Conservation (phyloP, 2,329 filamentous ascomycete genomes). For the Fusarium dimerum region DNA sequence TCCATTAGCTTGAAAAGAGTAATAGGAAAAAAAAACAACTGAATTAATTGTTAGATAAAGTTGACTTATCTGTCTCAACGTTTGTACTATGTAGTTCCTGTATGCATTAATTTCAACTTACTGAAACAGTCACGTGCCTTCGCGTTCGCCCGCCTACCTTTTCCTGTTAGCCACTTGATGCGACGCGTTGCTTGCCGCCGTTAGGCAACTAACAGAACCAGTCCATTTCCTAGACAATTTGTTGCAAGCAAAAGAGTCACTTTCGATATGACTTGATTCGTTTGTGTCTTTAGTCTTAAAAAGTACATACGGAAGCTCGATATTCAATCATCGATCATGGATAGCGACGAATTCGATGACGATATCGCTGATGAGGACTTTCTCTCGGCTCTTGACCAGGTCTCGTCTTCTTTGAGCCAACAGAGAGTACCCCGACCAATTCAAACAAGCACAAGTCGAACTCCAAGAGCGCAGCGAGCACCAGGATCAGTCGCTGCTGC, state of each 20-base stretch:
- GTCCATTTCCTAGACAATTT: background rate
- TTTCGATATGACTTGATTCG: constrained; percentile 11
- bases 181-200: constrained; percentile 8
- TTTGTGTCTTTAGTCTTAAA: background rate
- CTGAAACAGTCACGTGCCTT: background rate
- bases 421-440: constrained; percentile 4
- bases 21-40: background rate
- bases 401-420: constrained; percentile 34
- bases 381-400: constrained; percentile 59
- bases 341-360: constrained; percentile 64
- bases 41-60: background rate
- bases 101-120: background rate
- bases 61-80: background rate
- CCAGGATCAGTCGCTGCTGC: constrained; percentile 14
- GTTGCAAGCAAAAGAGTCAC: background rate
- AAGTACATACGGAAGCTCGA: constrained; percentile 1
- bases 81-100: background rate
- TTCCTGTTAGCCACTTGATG: background rate
- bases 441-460: constrained; percentile 1
- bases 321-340: constrained; percentile 39
- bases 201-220: background rate
- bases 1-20: background rate
- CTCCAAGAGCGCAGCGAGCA: background rate
- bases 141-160: background rate
- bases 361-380: constrained; percentile 68